Evolutionary conservation across 768 basidiomycete genomes (phyloP).

Genomic region (Mycena capillaripes): DNA sequence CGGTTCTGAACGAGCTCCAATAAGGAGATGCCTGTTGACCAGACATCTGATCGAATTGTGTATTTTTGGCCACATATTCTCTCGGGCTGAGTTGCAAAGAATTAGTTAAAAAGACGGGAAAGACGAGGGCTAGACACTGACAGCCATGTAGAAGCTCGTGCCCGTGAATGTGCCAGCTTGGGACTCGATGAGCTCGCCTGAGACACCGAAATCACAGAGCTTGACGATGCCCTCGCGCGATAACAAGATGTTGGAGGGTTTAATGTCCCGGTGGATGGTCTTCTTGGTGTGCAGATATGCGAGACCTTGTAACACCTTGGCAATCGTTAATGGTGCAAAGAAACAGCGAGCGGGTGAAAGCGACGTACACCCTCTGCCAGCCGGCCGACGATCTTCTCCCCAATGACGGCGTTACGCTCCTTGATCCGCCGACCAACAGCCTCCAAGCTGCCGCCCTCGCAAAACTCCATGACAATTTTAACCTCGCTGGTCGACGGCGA

Average conservation of each 20-base stretch:
- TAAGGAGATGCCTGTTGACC: conserved; percentile 96
- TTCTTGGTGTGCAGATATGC: conserved; percentile 91
- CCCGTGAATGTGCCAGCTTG: conserved; percentile 97
- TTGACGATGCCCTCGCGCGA: conserved; percentile 92
- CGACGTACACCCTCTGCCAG: conserved; percentile 90
- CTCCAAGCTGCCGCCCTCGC: conserved; percentile 93
- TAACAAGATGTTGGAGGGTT: conserved; percentile 93
- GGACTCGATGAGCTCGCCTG: conserved; percentile 93
- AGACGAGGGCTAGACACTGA: conserved; percentile 58
- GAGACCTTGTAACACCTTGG: conserved; percentile 89
- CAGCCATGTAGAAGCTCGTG: conserved; percentile 99
- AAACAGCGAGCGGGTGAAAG: conserved; percentile 13
- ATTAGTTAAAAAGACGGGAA: conserved; percentile 16
- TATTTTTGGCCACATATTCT: conserved; percentile 94
- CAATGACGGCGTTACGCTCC: conserved; percentile 81
- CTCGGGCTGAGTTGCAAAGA: conserved; percentile 75
- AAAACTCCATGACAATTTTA: conserved; percentile 93
- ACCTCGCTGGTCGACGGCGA: conserved; percentile 91
- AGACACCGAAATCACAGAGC: conserved; percentile 97
- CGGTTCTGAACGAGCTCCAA: conserved; percentile 94
- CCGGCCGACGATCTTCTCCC: conserved; percentile 91
- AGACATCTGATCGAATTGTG: conserved; percentile 96
- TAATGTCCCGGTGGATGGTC: conserved; percentile 97
- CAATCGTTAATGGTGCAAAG: conserved; percentile 29
- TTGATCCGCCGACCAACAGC: conserved; percentile 88